A percentile compares a stretch with the other conserved stretches of the same genome.
These are phyloP conservation scores for Populus deltoides DNA, from an alignment of 345 rosid genomes.

Conservation along the genomic window DNA sequence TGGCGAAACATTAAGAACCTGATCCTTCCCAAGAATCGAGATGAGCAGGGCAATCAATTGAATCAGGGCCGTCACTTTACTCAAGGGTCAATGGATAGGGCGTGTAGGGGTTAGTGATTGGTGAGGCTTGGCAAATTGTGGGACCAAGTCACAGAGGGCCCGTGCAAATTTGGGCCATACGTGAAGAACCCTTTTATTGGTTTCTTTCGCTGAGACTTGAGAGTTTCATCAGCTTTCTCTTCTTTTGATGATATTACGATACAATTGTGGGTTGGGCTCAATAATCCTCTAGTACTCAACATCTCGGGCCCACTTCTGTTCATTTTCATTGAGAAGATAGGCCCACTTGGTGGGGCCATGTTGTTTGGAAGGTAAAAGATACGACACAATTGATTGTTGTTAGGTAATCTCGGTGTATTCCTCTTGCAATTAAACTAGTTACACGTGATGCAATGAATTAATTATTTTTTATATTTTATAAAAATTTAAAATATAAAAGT, in stretches of 20 bases:
- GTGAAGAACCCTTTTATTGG: background rate
- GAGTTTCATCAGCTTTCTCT: slow-evolving; percentile 5
- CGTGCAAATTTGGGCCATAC: slow-evolving; percentile 1
- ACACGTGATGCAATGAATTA: too few relatives aligned
- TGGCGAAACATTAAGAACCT: background rate
- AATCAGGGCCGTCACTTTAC: background rate
- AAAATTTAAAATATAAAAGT: too few relatives aligned
- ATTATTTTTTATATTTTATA: too few relatives aligned
- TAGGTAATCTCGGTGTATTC: too few relatives aligned
- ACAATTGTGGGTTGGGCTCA: background rate
- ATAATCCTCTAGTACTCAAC: background rate
- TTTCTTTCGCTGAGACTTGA: background rate
- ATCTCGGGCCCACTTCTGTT: background rate
- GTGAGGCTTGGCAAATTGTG: background rate
- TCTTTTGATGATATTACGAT: background rate
- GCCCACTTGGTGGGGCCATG: background rate
- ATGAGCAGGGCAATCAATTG: background rate
- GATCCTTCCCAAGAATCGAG: background rate
- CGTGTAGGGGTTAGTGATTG: background rate
- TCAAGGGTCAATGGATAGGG: background rate
- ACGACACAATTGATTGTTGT: too few relatives aligned
- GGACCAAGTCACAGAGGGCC: slow-evolving; percentile 1
- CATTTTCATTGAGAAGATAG: background rate
- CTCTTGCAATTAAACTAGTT: too few relatives aligned
- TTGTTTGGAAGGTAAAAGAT: too few relatives aligned